phyloP scores from a whole-genome alignment of 2,329 filamentous ascomycete genomes.

The Drechslerella stenobrocha region DNA sequence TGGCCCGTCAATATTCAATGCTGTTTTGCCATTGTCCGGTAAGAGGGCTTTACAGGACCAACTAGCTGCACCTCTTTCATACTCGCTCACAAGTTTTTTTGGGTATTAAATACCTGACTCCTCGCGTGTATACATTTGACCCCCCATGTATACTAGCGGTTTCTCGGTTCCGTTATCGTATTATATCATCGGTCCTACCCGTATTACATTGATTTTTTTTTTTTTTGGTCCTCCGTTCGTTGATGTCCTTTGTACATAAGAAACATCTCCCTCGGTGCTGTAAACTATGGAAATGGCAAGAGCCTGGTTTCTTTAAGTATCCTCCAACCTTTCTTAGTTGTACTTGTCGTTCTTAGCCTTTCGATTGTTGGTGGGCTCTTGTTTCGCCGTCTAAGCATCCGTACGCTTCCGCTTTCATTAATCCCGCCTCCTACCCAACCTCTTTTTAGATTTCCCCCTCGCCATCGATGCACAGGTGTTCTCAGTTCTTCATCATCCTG shows the following conservation, averaged over 20 bases:
- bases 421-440: too few relatives aligned
- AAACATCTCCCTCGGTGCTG: constrained; percentile 42
- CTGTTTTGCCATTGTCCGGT: too few relatives aligned
- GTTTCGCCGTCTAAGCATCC: background rate
- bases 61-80: background rate
- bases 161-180: background rate
- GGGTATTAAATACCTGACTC: background rate
- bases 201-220: too few relatives aligned
- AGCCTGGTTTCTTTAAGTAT: constrained; percentile 6
- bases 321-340: constrained; percentile 1
- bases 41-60: too few relatives aligned
- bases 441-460: too few relatives aligned
- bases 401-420: too few relatives aligned
- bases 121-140: constrained; percentile 3
- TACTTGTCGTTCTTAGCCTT: background rate
- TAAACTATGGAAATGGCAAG: constrained; percentile 39
- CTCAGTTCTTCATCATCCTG: too few relatives aligned
- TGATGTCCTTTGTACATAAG: constrained; percentile 47
- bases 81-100: constrained; percentile 9
- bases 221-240: constrained; percentile 10
- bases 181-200: constrained; percentile 3
- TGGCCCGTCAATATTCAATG: background rate
- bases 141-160: constrained; percentile 38
- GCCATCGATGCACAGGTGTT: too few relatives aligned
- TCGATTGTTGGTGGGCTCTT: background rate